Base-by-base conservation (phyloP, 1,284 basidiomycete species). In the Boletellus sp. region DNA sequence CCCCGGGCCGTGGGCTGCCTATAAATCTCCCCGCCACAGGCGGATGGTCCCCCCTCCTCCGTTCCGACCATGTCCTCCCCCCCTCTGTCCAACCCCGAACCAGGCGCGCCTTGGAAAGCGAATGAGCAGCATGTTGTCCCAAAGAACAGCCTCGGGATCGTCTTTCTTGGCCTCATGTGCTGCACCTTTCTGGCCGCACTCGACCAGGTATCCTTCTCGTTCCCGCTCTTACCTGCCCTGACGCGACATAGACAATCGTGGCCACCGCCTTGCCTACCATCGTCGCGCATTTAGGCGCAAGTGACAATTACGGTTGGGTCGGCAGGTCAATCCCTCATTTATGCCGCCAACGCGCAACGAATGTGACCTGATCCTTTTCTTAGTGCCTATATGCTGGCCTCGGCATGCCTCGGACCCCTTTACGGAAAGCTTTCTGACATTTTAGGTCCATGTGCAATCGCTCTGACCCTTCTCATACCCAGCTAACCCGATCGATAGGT, bases 121-220 rank as follows among this genome's bases (percentile, higher is more conserved):
- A 58, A 69, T 10, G 80, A 82, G 49, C 66, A 70, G 6, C 78
- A 82, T 41, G 59, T 73, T 9, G 55, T 81, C n/a, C 80, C 80
- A 4, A 69, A 79, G 48, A 81, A 80, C 59, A 70, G 72, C 13
- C 61, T 84, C 20, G 52, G 66, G 13, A 62, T 83, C 10, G 79
- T 83, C 5, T 78, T 80, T 47, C 56, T 68, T 32, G 79, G 77
- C n/a, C 61, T 83, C 29, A 79, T 80, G 72, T 66, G 72, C 29
- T 67, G 67, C 21, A 67, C 74, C 8, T 84, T 85, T 55, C 63
- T 86, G 27, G 78, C 77, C 14, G 77, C 79, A 9, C 68, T 80
- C 39, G 79, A 82, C 56, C 79, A 82, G 66, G 79, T 77, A 47
- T 43, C 56, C 56, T 20, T 26, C 25, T 5, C 13, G 14, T 17